These are phyloP conservation scores for Mycotypha africana DNA, from an alignment of 371 early-diverging fungal genomes.

Conservation along the genomic window DNA sequence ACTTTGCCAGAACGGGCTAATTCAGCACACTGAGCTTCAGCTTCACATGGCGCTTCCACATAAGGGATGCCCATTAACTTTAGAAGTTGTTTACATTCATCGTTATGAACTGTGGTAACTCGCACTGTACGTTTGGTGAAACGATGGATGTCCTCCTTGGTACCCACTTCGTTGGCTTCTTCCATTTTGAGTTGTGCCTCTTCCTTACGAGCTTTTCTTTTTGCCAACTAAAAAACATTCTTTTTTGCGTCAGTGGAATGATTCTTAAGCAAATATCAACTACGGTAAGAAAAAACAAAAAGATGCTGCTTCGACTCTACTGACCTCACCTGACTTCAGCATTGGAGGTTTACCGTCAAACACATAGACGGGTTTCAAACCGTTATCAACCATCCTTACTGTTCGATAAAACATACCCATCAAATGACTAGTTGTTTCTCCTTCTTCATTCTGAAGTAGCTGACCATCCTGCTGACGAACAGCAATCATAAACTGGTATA, in stretches of 20 bases:
- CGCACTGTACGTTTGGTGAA: slow-evolving; percentile 92
- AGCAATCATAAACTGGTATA: slow-evolving; percentile 99
- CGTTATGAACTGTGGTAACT: slow-evolving; percentile 94
- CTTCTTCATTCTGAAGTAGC: slow-evolving; percentile 82
- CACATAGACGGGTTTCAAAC: slow-evolving; percentile 97
- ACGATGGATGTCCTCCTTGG: slow-evolving; percentile 83
- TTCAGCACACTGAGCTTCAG: slow-evolving; percentile 99
- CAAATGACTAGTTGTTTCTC: slow-evolving; percentile 97
- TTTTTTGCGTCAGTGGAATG: background rate
- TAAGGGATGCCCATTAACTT: slow-evolving; percentile 97
- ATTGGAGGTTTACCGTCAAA: slow-evolving; percentile 99
- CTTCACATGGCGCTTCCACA: slow-evolving; percentile 98
- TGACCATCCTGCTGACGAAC: slow-evolving; percentile 92
- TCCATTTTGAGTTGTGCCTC: slow-evolving; percentile 79
- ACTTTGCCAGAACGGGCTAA: slow-evolving; percentile 89
- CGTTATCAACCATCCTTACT: slow-evolving; percentile 97
- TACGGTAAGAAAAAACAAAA: too few relatives aligned
- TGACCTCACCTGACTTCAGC: slow-evolving; percentile 91
- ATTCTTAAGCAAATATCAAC: background rate
- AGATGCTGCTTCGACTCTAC: background rate
- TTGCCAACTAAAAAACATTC: slow-evolving; percentile 60
- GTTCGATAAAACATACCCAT: slow-evolving; percentile 99
- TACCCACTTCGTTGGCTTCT: slow-evolving; percentile 86
- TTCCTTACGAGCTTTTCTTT: slow-evolving; percentile 80
- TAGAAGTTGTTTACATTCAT: slow-evolving; percentile 91